These are phyloP conservation scores for Oryza rufipogon DNA, from an alignment of 176 grass and related monocot species.

Conservation along the genomic window DNA sequence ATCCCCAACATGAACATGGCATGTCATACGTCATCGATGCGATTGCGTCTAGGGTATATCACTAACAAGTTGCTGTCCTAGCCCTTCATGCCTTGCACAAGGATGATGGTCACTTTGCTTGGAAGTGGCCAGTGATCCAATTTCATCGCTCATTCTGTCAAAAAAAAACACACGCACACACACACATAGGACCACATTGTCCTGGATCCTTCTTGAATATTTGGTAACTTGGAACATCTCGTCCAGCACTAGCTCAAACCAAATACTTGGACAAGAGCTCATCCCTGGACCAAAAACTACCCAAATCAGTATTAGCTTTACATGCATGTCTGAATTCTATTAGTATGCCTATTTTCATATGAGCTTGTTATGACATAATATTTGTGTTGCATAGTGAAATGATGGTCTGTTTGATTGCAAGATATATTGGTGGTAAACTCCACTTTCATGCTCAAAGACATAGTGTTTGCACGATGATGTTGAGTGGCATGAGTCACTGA, in stretches of 20 bases:
- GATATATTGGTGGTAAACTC: too few relatives aligned
- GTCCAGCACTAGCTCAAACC: neutral
- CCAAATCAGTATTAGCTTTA: neutral
- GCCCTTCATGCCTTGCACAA: neutral
- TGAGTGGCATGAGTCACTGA: neutral
- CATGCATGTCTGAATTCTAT: neutral
- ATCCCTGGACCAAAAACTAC: neutral
- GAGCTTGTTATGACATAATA: neutral
- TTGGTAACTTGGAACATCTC: neutral
- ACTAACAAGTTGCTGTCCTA: neutral
- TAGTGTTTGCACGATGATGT: neutral
- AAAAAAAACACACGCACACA: neutral
- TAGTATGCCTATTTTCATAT: too few relatives aligned
- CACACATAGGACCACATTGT: neutral
- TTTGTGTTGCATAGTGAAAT: neutral
- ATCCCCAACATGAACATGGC: too few relatives aligned
- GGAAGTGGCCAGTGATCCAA: neutral
- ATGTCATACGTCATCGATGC: too few relatives aligned
- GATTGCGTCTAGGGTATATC: neutral
- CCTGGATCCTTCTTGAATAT: neutral
- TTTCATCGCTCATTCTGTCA: neutral
- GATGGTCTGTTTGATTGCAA: constrained; percentile 7
- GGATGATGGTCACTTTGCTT: too few relatives aligned
- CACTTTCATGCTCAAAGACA: too few relatives aligned
- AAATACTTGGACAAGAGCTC: neutral